Percentiles rank a stretch among this genome's conserved stretches.
Evolutionary conservation across 139 green algal species (phyloP).

Genomic region (Ulvella scutata): DNA sequence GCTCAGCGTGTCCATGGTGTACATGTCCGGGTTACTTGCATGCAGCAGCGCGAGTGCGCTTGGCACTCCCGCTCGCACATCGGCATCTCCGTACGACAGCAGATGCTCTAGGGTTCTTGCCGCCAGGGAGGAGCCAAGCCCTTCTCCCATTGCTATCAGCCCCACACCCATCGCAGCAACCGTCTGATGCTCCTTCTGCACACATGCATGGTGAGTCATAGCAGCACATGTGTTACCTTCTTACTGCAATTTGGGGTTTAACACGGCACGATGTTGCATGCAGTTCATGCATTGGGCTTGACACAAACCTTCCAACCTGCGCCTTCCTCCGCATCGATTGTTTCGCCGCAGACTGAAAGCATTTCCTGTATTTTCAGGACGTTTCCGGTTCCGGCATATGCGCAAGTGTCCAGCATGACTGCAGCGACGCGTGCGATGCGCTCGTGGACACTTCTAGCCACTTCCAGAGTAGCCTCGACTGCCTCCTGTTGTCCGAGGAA

Average conservation of each 20-base stretch:
- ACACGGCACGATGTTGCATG: not conserved
- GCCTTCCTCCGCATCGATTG: conserved; percentile 58
- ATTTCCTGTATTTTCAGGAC: conserved; percentile 93
- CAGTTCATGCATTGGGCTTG: not conserved
- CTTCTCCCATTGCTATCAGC: conserved; percentile 86
- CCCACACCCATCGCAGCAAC: conserved; percentile 80
- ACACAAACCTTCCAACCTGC: conserved; percentile 42
- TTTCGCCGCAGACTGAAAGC: conserved; percentile 71
- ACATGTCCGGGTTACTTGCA: conserved; percentile 63
- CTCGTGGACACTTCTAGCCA: conserved; percentile 48
- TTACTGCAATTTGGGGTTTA: not conserved
- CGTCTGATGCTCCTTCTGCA: conserved; percentile 59
- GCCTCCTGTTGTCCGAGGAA: conserved; percentile 81
- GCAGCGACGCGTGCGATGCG: conserved; percentile 49
- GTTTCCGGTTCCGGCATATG: conserved; percentile 91
- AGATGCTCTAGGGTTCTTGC: conserved; percentile 80
- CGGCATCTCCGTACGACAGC: conserved; percentile 73
- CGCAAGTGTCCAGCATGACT: conserved; percentile 61
- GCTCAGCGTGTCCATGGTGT: conserved; percentile 79
- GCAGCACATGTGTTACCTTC: not conserved
- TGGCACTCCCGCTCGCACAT: conserved; percentile 56
- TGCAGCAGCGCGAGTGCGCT: conserved; percentile 84
- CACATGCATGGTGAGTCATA: not conserved
- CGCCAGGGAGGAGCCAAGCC: conserved; percentile 80
- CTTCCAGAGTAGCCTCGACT: conserved; percentile 90